Evolutionary conservation across 169 alveolate species (phyloP).

Genomic region (Hammondia hammondi): DNA sequence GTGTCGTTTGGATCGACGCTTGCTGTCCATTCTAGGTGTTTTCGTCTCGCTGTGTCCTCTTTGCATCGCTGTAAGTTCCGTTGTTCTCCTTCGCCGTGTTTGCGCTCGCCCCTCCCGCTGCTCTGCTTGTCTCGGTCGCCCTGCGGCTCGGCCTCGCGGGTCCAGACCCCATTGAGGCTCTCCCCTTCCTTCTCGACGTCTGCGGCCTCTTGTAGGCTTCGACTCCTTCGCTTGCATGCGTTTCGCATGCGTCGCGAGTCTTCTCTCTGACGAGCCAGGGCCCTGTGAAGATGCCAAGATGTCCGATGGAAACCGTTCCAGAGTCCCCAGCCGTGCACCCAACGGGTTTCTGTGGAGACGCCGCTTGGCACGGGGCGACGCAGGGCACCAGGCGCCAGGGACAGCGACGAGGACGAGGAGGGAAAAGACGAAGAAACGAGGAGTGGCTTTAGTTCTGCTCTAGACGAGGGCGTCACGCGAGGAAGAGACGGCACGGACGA

Average conservation of each 20-base stretch:
- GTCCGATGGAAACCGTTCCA: background rate
- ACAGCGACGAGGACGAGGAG: background rate
- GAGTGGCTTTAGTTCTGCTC: background rate
- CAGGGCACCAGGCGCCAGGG: background rate
- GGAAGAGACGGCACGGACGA: background rate
- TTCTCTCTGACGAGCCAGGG: background rate
- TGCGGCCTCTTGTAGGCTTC: too few relatives aligned
- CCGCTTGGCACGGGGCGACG: background rate
- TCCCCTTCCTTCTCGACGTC: too few relatives aligned
- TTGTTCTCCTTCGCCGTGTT: too few relatives aligned
- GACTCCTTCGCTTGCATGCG: too few relatives aligned
- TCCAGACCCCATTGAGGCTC: too few relatives aligned
- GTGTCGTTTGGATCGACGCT: background rate
- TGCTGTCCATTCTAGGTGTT: background rate
- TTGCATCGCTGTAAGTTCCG: background rate
- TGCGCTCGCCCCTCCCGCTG: too few relatives aligned
- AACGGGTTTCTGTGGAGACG: background rate
- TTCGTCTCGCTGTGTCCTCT: background rate
- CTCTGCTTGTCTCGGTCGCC: too few relatives aligned
- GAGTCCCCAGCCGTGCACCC: background rate
- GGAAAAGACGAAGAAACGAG: background rate
- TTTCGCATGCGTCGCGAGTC: too few relatives aligned
- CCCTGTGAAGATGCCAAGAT: background rate
- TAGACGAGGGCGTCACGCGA: background rate
- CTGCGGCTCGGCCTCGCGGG: too few relatives aligned